Base-by-base conservation (phyloP, 2,329 filamentous ascomycete genomes). In the Talaromyces sp. region DNA sequence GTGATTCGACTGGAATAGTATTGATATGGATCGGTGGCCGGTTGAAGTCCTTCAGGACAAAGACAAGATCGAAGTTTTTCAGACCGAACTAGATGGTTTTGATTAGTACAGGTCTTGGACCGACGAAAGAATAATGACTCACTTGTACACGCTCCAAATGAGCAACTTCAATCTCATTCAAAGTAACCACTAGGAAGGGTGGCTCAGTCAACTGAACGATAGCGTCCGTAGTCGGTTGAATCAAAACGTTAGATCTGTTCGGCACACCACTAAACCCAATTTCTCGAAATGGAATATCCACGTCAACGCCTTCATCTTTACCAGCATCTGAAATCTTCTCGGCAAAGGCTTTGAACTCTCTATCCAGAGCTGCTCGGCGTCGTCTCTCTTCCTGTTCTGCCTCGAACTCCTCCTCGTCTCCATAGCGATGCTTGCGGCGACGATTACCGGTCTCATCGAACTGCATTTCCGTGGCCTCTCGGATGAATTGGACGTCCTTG, bases 391-490 rank as follows among this genome's bases (percentile, higher is more conserved):
- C 95, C 78, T 99, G 95, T 77, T 99, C 95, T 49, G 94, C 93
- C 78, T 99, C 95, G 69, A 99, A 99, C 77, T 99, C 95, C 75
- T 99, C 95, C 77, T 99, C 96, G 69, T 99, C 95, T 51, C 95
- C 95, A 75, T 96, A 98, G 58, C 95, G 89, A 79, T 98, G 96
- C 81, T 97, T 97, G 70, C 95, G 91, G 82, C 97, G 97, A 69
- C 96, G 88, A 80, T 98, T 99, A 70, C 95, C 96, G 58, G 95
- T 99, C 81, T 99, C 95, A 74, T 99, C 95, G 72, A 99, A 98
- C 74, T 97, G 93, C 77, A 99, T 98, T 71, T 99, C 95, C 0
- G 95, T 98, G 3, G 95, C 95, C 81, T 99, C 95, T 63, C 95
- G 88, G 75, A 97, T 97, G 80, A 99, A 99, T 72, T 99, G 96